Percentiles rank a stretch among this genome's conserved stretches.
Evolutionary conservation across 2,329 filamentous ascomycete species (phyloP).

Genomic region (Pleoardoris graminearum): DNA sequence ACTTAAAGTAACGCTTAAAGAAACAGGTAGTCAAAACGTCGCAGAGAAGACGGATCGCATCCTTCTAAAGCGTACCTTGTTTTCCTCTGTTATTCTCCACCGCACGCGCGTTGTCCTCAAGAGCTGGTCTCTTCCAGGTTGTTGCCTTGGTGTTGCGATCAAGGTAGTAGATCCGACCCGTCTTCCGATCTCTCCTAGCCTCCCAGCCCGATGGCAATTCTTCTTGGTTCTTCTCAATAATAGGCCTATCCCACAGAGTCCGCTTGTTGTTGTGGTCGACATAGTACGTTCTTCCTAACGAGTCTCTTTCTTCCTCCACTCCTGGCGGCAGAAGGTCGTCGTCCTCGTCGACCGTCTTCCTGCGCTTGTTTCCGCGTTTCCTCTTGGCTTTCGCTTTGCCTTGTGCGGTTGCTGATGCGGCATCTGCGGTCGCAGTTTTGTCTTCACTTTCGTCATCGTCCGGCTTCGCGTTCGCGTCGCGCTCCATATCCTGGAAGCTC

Average conservation of each 20-base stretch:
- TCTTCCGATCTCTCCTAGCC: not conserved
- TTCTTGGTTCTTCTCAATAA: not conserved
- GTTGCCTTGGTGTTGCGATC: not conserved
- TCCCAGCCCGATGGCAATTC: not conserved
- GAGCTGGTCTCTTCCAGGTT: not conserved
- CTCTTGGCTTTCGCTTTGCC: not conserved
- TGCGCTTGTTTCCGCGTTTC: not conserved
- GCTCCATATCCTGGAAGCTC: constrained; percentile 1
- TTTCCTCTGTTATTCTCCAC: too few species aligned
- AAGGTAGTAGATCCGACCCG: not conserved
- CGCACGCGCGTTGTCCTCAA: not conserved
- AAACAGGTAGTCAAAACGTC: too few species aligned
- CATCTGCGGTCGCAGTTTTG: not conserved
- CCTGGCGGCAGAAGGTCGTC: not conserved
- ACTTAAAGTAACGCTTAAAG: too few species aligned
- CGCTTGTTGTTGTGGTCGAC: not conserved
- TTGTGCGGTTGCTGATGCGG: not conserved
- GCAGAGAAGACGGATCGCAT: too few species aligned
- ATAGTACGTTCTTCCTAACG: not conserved
- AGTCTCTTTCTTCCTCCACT: not conserved
- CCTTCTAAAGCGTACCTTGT: too few species aligned
- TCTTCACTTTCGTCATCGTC: not conserved
- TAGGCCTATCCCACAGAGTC: not conserved
- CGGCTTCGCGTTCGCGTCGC: not conserved
- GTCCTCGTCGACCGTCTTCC: not conserved